A percentile compares a stretch with the other conserved stretches of the same genome.
These are phyloP conservation scores for Pythium grandisporangium DNA, from an alignment of 352 stramenopile species.

Conservation along the genomic window DNA sequence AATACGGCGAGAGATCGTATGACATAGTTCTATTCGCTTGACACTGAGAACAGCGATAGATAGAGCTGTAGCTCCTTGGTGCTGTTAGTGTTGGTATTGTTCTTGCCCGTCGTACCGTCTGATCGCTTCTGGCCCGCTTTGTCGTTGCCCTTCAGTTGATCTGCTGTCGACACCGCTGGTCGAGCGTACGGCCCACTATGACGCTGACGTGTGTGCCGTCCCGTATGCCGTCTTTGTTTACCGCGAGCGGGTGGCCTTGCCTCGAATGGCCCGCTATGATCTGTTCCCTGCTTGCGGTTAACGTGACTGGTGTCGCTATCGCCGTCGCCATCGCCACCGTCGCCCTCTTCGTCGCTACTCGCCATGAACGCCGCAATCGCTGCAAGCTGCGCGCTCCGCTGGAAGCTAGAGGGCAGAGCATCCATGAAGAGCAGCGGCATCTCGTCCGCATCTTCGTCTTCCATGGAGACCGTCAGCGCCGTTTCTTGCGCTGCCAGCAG, in stretches of 20 bases:
- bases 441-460: conserved; percentile 38
- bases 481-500: too few species aligned
- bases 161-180: too few species aligned
- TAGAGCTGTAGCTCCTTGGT: conserved; percentile 53
- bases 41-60: conserved; percentile 43
- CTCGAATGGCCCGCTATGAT: too few species aligned
- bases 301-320: conserved; percentile 1
- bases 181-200: not conserved
- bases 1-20: too few species aligned
- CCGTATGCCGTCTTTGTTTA: not conserved
- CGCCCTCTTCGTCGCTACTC: conserved; percentile 31
- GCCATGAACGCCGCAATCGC: conserved; percentile 72
- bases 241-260: too few species aligned
- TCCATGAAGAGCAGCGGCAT: conserved; percentile 80
- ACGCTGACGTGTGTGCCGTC: not conserved
- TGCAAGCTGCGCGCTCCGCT: conserved; percentile 55
- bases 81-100: not conserved
- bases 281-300: not conserved
- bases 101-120: too few species aligned
- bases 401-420: conserved; percentile 45
- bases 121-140: too few species aligned
- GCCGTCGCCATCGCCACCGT: not conserved
- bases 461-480: too few species aligned
- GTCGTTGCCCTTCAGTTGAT: too few species aligned
- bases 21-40: not conserved